Evolutionary conservation across 2,329 filamentous ascomycete species (phyloP).

Genomic region (Apiospora pterosperma): DNA sequence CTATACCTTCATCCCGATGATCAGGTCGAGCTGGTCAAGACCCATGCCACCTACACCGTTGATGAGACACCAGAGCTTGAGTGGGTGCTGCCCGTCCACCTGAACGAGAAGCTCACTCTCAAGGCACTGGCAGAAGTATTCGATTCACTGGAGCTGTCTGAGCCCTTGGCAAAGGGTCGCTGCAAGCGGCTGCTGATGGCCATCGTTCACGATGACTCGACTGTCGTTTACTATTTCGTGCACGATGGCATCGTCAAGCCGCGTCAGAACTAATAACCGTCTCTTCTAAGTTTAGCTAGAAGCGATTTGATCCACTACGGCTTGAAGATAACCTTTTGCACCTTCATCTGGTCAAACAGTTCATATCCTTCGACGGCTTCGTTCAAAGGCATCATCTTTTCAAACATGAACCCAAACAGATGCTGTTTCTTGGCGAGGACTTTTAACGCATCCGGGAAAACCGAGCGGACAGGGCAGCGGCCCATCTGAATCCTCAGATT

Average conservation of each 20-base stretch:
- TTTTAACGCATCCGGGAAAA: constrained; percentile 11
- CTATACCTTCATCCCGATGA: constrained; percentile 81
- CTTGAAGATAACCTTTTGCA: constrained; percentile 70
- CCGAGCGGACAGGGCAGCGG: constrained; percentile 59
- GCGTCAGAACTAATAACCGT: constrained; percentile 61
- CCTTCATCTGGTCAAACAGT: constrained; percentile 69
- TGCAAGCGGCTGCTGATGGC: constrained; percentile 71
- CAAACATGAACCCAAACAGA: constrained; percentile 64
- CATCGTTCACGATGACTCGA: constrained; percentile 75
- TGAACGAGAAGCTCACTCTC: constrained; percentile 71
- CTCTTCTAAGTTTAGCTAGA: background rate
- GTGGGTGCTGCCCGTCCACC: constrained; percentile 73
- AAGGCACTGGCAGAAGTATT: constrained; percentile 66
- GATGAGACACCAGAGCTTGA: constrained; percentile 58
- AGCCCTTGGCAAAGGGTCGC: constrained; percentile 40
- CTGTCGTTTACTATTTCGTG: constrained; percentile 79
- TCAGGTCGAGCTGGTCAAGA: constrained; percentile 68
- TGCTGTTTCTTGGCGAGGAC: constrained; percentile 10
- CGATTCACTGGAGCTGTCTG: constrained; percentile 51
- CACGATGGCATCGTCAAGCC: constrained; percentile 87
- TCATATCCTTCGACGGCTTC: constrained; percentile 67
- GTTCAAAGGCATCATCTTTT: constrained; percentile 68
- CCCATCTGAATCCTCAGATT: constrained; percentile 75
- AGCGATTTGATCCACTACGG: constrained; percentile 19
- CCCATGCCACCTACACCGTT: constrained; percentile 48